These are phyloP conservation scores for Pyrenochaeta sp. DNA, from an alignment of 2,329 filamentous ascomycete genomes.

Conservation along the genomic window DNA sequence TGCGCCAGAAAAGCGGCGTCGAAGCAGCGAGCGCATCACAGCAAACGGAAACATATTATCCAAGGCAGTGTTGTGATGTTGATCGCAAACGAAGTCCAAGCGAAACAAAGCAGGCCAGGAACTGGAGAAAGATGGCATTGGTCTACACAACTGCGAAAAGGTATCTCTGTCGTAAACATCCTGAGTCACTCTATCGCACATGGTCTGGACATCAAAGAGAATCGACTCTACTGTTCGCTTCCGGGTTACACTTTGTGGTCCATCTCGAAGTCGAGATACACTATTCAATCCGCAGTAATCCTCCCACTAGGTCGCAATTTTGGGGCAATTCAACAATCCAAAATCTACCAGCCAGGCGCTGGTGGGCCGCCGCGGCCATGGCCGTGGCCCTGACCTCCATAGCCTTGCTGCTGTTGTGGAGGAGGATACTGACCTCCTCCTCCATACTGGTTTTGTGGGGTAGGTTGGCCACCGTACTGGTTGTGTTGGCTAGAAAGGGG, in stretches of 20 bases:
- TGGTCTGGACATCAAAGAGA: background rate
- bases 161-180: conserved; percentile 4
- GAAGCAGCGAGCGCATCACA: too few relatives aligned
- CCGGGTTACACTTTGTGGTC: too few relatives aligned
- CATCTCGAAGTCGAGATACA: too few relatives aligned
- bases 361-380: conserved; percentile 14
- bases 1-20: too few relatives aligned
- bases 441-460: conserved; percentile 21
- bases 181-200: background rate
- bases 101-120: background rate
- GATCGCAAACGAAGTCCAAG: background rate
- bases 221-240: too few relatives aligned
- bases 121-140: background rate
- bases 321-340: background rate
- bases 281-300: too few relatives aligned
- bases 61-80: too few relatives aligned
- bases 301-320: background rate
- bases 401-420: conserved; percentile 17
- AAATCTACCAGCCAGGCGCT: conserved; percentile 37
- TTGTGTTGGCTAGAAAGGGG: background rate
- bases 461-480: conserved; percentile 23
- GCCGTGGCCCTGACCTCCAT: conserved; percentile 12
- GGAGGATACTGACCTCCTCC: conserved; percentile 27
- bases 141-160: conserved; percentile 14
- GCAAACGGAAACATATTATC: too few relatives aligned